phyloP scores from a whole-genome alignment of 2,329 filamentous ascomycete genomes.

The Ascochyta koolunga region DNA sequence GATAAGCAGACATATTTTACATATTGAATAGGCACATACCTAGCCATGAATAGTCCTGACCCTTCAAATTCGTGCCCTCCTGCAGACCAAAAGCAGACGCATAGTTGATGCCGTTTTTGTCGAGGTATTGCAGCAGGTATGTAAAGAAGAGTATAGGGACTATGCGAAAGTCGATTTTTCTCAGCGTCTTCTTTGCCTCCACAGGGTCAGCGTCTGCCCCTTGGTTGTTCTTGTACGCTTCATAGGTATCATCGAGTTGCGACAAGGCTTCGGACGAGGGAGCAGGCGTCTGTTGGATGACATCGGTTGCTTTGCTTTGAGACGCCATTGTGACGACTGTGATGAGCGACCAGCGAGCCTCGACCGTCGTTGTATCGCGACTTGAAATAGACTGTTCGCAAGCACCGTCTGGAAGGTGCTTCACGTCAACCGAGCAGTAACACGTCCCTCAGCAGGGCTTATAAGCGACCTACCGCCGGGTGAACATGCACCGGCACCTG shows the following conservation, averaged over 20 bases:
- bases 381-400: too few relatives aligned
- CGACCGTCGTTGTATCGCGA: not conserved
- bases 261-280: conserved; percentile 30
- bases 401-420: too few relatives aligned
- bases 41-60: conserved; percentile 27
- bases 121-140: conserved; percentile 51
- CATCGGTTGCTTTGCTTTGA: conserved; percentile 24
- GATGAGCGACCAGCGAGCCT: not conserved
- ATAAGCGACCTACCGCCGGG: not conserved
- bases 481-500: conserved; percentile 1
- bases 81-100: conserved; percentile 58
- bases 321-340: conserved; percentile 13
- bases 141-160: conserved; percentile 43
- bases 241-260: conserved; percentile 40
- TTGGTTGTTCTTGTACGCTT: conserved; percentile 37
- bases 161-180: conserved; percentile 39
- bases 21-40: not conserved
- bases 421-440: not conserved
- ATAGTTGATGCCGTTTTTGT: conserved; percentile 59
- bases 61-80: conserved; percentile 53
- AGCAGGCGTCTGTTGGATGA: conserved; percentile 23
- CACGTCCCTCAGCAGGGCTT: not conserved
- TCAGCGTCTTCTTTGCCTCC: conserved; percentile 38
- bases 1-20: not conserved
- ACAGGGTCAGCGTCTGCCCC: conserved; percentile 23